Conservation (phyloP, 2,329 filamentous ascomycete species). For the Pseudofabraea citricarpa region DNA sequence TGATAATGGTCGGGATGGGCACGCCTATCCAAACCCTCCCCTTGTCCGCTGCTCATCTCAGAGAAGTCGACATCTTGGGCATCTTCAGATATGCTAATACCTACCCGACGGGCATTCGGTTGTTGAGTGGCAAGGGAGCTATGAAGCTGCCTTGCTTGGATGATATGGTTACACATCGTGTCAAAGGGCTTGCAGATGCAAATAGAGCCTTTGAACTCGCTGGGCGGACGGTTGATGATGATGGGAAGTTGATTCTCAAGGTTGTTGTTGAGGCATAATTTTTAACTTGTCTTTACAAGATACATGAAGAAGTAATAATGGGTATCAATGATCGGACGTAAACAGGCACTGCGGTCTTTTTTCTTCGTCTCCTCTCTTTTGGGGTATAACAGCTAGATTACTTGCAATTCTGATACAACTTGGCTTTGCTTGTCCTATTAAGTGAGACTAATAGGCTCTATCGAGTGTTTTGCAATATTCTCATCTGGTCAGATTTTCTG, state of each 20-base stretch:
- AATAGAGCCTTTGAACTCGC: slow-evolving; percentile 66
- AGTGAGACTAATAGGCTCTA: too few species aligned
- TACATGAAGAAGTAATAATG: too few species aligned
- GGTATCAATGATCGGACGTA: too few species aligned
- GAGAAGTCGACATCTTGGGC: slow-evolving; percentile 74
- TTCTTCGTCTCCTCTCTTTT: too few species aligned
- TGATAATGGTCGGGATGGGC: slow-evolving; percentile 78
- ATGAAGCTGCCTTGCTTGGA: slow-evolving; percentile 56
- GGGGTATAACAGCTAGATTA: too few species aligned
- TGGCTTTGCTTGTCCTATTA: too few species aligned
- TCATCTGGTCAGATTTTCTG: too few species aligned
- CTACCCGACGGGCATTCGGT: slow-evolving; percentile 64
- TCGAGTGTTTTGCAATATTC: too few species aligned
- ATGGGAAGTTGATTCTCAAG: slow-evolving; percentile 67
- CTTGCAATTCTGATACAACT: too few species aligned
- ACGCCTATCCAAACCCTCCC: slow-evolving; percentile 71
- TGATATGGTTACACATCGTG: slow-evolving; percentile 69
- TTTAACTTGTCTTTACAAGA: too few species aligned
- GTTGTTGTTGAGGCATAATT: slow-evolving; percentile 59
- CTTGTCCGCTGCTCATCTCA: slow-evolving; percentile 65
- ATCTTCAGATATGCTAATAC: slow-evolving; percentile 76
- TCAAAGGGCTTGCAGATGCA: slow-evolving; percentile 58
- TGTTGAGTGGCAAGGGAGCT: slow-evolving; percentile 44
- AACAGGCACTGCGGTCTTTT: too few species aligned
- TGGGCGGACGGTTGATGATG: slow-evolving; percentile 60